Evolutionary conservation across 805 yeast species (phyloP).

Genomic region (Hanseniaspora lindneri): DNA sequence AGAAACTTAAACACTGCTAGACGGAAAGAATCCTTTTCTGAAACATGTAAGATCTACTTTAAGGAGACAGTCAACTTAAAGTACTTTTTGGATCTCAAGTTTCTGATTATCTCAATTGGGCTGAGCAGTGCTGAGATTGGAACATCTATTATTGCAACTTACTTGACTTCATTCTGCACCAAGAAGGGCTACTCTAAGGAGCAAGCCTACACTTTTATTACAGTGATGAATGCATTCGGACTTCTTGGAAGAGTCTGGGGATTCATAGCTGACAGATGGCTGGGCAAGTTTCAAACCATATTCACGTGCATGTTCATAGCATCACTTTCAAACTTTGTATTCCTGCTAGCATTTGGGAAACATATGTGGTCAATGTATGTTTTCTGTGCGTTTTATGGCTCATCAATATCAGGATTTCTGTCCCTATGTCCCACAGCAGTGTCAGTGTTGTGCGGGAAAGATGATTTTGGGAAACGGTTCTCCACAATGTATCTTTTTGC

Average conservation of each 20-base stretch:
- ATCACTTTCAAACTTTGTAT: constrained; percentile 37
- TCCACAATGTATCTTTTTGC: constrained; percentile 55
- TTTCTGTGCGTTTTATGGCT: constrained; percentile 47
- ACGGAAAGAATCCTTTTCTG: constrained; percentile 30
- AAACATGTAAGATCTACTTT: constrained; percentile 15
- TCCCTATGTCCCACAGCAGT: constrained; percentile 59
- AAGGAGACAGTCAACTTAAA: constrained; percentile 25
- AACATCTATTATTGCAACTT: constrained; percentile 35
- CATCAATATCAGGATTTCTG: constrained; percentile 49
- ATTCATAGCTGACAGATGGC: constrained; percentile 41
- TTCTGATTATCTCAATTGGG: constrained; percentile 31
- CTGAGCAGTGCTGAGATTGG: constrained; percentile 36
- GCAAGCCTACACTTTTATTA: constrained; percentile 34
- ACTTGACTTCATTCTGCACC: constrained; percentile 38
- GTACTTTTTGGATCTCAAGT: constrained; percentile 35
- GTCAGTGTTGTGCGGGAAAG: constrained; percentile 51
- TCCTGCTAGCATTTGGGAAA: constrained; percentile 61
- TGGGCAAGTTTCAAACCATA: constrained; percentile 51
- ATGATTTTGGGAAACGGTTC: constrained; percentile 55
- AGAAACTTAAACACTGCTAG: constrained; percentile 31
- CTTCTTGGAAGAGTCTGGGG: constrained; percentile 45
- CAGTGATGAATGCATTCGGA: constrained; percentile 36
- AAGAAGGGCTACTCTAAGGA: constrained; percentile 32
- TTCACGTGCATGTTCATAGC: constrained; percentile 36
- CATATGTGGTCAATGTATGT: constrained; percentile 35